A percentile compares a stretch with the other conserved stretches of the same genome.
phyloP scores from a whole-genome alignment of 176 grass and related monocot species.

The Melocanna baccifera region DNA sequence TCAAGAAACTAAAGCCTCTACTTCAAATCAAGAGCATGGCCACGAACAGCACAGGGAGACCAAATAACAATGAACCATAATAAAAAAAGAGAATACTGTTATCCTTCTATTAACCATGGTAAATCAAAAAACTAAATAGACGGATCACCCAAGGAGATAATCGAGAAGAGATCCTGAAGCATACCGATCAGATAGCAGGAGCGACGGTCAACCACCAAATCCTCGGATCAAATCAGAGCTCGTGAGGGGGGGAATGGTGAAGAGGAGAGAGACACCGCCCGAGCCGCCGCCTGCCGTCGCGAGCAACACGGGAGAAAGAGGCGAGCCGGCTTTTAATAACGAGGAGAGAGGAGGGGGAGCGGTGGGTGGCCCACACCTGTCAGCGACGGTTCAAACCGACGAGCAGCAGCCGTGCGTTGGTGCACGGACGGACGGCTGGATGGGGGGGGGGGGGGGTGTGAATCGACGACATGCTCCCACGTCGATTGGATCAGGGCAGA shows the following conservation, averaged over 20 bases:
- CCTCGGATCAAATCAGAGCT: not conserved
- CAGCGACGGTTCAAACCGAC: not conserved
- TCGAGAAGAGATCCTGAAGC: not conserved
- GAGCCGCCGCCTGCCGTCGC: not conserved
- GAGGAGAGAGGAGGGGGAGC: not conserved
- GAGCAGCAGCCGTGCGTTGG: not conserved
- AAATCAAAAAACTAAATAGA: not conserved
- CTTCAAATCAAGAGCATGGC: not conserved
- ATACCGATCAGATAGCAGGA: conserved; percentile 21
- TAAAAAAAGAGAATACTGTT: too few relatives aligned
- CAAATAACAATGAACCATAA: not conserved
- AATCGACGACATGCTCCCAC: not conserved
- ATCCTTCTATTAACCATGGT: not conserved
- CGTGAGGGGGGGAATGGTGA: not conserved
- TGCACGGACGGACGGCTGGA: conserved; percentile 14
- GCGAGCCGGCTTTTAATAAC: not conserved
- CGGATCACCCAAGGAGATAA: not conserved
- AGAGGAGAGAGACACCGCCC: not conserved
- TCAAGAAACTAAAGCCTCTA: too few relatives aligned
- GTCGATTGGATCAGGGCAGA: not conserved
- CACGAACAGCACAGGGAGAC: not conserved
- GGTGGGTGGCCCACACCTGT: conserved; percentile 6
- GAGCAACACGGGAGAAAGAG: not conserved
- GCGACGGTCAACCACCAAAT: not conserved
- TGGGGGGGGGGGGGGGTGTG: too few relatives aligned